Evolutionary conservation across 2,329 filamentous ascomycete species (phyloP).

Genomic region (Claviceps sp.): DNA sequence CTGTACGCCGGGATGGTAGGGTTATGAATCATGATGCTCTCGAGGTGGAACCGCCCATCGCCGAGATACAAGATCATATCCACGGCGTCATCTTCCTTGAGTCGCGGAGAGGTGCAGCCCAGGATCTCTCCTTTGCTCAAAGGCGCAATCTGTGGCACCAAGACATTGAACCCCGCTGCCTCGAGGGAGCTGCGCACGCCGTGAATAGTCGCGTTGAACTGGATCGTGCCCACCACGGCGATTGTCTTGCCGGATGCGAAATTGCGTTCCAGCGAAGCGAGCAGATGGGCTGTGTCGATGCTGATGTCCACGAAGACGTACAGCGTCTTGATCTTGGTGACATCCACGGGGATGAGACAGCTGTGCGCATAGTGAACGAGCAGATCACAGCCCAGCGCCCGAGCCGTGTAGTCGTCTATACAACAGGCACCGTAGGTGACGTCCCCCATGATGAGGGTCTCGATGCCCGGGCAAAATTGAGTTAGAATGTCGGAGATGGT

Average conservation of each 20-base stretch:
- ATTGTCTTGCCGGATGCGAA: slow-evolving; percentile 76
- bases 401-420: slow-evolving; percentile 94
- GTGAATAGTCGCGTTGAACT: slow-evolving; percentile 96
- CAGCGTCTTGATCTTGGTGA: slow-evolving; percentile 91
- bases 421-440: slow-evolving; percentile 98
- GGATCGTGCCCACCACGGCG: slow-evolving; percentile 90
- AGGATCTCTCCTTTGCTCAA: slow-evolving; percentile 91
- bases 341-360: slow-evolving; percentile 89
- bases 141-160: slow-evolving; percentile 86
- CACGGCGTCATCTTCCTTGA: slow-evolving; percentile 44
- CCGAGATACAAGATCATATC: slow-evolving; percentile 81
- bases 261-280: slow-evolving; percentile 79
- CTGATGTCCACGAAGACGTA: slow-evolving; percentile 98
- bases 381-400: slow-evolving; percentile 85
- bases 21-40: slow-evolving; percentile 99
- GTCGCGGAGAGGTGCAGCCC: slow-evolving; percentile 82
- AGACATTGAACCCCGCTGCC: slow-evolving; percentile 67
- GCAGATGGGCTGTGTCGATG: slow-evolving; percentile 79
- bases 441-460: slow-evolving; percentile 97
- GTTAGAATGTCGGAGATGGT: slow-evolving; percentile 95
- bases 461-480: slow-evolving; percentile 81
- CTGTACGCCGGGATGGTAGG: slow-evolving; percentile 80
- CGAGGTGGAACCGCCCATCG: slow-evolving; percentile 88
- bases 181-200: slow-evolving; percentile 67
- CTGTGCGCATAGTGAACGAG: slow-evolving; percentile 95